These are phyloP conservation scores for Suillus sp. DNA, from an alignment of 768 basidiomycete genomes.

Conservation along the genomic window DNA sequence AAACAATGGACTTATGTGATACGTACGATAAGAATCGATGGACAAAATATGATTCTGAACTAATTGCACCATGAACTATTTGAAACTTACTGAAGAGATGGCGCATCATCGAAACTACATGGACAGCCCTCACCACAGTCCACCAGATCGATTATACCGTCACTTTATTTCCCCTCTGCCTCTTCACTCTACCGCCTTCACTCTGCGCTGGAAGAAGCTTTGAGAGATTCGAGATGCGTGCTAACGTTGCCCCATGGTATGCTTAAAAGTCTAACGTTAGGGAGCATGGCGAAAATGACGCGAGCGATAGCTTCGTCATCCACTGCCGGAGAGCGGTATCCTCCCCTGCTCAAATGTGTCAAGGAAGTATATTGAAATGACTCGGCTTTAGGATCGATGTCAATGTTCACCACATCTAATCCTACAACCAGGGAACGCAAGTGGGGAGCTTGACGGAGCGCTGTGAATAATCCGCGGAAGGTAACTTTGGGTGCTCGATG, in stretches of 20 bases:
- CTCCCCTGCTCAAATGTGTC: not conserved
- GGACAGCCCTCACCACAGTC: not conserved
- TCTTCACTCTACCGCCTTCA: not conserved
- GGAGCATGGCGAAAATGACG: slow-evolving; percentile 1
- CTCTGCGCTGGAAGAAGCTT: not conserved
- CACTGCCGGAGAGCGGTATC: not conserved
- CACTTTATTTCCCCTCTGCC: not conserved
- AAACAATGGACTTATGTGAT: not conserved
- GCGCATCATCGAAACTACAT: not conserved
- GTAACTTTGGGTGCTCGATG: not conserved
- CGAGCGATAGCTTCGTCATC: not conserved
- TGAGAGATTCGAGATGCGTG: not conserved
- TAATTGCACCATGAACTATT: not conserved
- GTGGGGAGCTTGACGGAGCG: not conserved
- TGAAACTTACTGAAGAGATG: not conserved
- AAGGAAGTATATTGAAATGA: not conserved
- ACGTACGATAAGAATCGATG: no score
- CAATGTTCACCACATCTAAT: not conserved
- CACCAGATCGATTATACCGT: not conserved
- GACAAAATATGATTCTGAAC: not conserved
- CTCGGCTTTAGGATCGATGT: not conserved
- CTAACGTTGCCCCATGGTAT: not conserved
- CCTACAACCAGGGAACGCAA: not conserved
- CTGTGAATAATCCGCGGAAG: not conserved
- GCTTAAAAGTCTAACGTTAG: not conserved